Evolutionary conservation across 2,329 filamentous ascomycete genomes (phyloP), one percentile per base, ranked within the genome.

Genomic region (Lojkania enalia): DNA sequence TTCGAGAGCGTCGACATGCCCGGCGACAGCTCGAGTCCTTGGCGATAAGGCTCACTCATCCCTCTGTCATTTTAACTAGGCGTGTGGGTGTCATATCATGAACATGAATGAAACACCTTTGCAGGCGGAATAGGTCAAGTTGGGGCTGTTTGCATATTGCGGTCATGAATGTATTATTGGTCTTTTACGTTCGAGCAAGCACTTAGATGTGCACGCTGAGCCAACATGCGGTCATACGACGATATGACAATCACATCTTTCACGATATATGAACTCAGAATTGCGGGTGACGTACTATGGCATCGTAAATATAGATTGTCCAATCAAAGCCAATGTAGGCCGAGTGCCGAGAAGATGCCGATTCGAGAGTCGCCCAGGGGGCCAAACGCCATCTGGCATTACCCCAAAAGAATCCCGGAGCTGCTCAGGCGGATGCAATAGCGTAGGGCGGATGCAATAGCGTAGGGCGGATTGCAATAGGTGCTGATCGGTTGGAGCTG

Each of bases 1-100:
- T 78, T 77, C 57, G 76, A 77, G 62, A 76, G 70, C 40, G 66
- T 71, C 23, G 73, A 76, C 46, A 64, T 61, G 16, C 61, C 49
- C 7, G 58, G 54, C 38, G 43, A 57, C n/a, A 67, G 60, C 41
- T 72, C 69, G 25, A 74, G 71, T 55, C 71, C 72, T 3, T 73
- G 69, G 60, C 57, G 71, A 46, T 71, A 35, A 54, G 13, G 4
- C 4, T 14, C 11, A 27, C 7, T n/a, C n/a, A n/a, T n/a, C n/a
- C n/a, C n/a, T n/a, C n/a, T n/a, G n/a, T n/a, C n/a, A n/a, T n/a
- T n/a, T n/a, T n/a, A n/a, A n/a, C n/a, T n/a, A n/a, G n/a, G n/a
- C n/a, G n/a, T n/a, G n/a, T n/a, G n/a, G n/a, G n/a, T n/a, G n/a
- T n/a, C n/a, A n/a, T n/a, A n/a, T n/a, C n/a, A n/a, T n/a, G n/a